Base-by-base conservation (phyloP, 805 yeast genomes). In the Starmerella vitae region DNA sequence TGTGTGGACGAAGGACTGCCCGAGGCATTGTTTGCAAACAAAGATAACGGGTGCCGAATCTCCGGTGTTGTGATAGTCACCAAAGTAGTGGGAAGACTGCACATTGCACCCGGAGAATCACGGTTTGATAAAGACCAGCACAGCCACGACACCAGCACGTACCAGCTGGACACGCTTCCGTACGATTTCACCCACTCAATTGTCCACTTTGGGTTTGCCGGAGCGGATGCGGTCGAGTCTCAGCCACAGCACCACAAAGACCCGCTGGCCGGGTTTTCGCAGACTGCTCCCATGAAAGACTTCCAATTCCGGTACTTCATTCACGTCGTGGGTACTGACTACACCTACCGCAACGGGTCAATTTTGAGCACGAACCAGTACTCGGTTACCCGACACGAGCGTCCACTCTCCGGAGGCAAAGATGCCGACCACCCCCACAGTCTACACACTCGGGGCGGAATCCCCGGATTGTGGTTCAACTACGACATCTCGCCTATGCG, bases 101-200 rank as follows among this genome's bases (percentile, higher is more conserved):
- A 91, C 63, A 85, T 91, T 67, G 95, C 96, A 1, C 97, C 98
- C 3, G 98, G 98, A 30, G 74, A 79, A 20, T 75, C 93, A 2
- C 68, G 66, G 52, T 71, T 76, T 29, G 58, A 61, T 41, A 59
- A 62, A 8, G 68, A 69, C 36, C 48, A 43, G 35, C 98, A 91
- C 58, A 67, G 72, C 43, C 98, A 91, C 62, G 98, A 91, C 55
- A 60, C 80, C 39, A 78, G 94, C 6, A 65, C 83, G 38, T 91
- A 71, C 61, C 62, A 64, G 22, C 66, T 72, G 46, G 66, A 68
- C 44, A 59, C 60, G 1, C 69, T 68, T 41, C 72, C 71, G 43
- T 75, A 81, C 58, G 72, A 80, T 45, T 79, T 91, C 54, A 73
- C 76, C 51, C 98, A 91, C 59, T 61, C 56, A 9, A 73, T 91